A percentile compares a stretch with the other conserved stretches of the same genome.
Conservation (phyloP, 2,329 filamentous ascomycete species). For the Arthroderma sp. region DNA sequence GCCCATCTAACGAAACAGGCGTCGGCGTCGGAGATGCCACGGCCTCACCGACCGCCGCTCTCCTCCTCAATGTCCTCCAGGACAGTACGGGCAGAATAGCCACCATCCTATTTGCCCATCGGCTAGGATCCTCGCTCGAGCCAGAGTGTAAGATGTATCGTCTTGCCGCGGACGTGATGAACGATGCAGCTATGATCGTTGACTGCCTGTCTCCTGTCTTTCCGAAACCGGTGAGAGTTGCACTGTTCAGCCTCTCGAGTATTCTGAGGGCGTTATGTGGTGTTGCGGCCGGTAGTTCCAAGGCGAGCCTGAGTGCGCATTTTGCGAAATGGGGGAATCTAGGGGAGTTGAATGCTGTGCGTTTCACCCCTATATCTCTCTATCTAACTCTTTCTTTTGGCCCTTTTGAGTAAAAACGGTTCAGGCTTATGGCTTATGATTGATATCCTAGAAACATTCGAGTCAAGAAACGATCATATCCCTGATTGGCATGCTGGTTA, state of each 20-base stretch:
- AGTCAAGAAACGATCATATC: conserved; percentile 92
- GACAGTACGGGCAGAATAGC: conserved; percentile 69
- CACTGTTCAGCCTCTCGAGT: conserved; percentile 47
- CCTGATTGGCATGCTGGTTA: conserved; percentile 66
- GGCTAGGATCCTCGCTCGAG: conserved; percentile 68
- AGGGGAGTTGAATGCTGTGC: conserved; percentile 75
- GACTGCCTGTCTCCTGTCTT: conserved; percentile 69
- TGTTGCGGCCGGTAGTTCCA: conserved; percentile 77
- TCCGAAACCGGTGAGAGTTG: conserved; percentile 44
- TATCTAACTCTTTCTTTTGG: too few relatives aligned
- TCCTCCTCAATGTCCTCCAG: conserved; percentile 72
- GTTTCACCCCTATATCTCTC: not conserved
- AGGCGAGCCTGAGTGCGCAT: conserved; percentile 81
- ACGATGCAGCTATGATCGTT: conserved; percentile 74
- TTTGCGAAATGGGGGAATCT: conserved; percentile 80
- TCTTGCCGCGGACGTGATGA: conserved; percentile 76
- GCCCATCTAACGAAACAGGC: conserved; percentile 28
- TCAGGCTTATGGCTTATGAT: conserved; percentile 9
- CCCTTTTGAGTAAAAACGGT: not conserved
- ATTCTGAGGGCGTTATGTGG: conserved; percentile 62
- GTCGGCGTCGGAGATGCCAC: conserved; percentile 74
- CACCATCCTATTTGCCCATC: conserved; percentile 76
- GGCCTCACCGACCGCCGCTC: conserved; percentile 65
- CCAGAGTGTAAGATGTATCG: conserved; percentile 86
- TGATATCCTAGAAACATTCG: conserved; percentile 54